Base-by-base conservation (phyloP, 164 flowering plant species). In the Kalanchoe fedtschenkoi region DNA sequence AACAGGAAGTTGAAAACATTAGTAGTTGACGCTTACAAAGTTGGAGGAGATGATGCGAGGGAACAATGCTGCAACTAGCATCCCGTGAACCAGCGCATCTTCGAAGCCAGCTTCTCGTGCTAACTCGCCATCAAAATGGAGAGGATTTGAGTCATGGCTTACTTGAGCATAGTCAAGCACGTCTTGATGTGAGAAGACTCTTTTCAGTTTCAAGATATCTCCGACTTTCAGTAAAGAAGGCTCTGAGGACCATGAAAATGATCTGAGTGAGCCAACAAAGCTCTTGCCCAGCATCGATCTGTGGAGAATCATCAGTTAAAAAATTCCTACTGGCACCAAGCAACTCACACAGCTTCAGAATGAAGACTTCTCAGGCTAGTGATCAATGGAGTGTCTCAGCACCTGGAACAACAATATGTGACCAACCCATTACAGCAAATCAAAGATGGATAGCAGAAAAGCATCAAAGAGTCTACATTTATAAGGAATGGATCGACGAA, bases 51-150 rank as follows among this genome's bases (percentile, higher is more conserved):
- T 85, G 39, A 89, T 83, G 33, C 69, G 71, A 26, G 96, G 96
- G 70, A 88, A 88, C 58, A 91, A 67, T 8, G 87, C 46, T 62
- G 92, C 91, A 33, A 91, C 89, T 21, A 91, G 95, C 89, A 91
- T 77, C 41, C 97, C 97, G 39, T 87, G 96, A 57, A 91, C 95
- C 28, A 89, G 68, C 8, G 77, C 69, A 68, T 72, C 90, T 24
- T 74, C 62, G 43, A 83, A 87, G 29, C 95, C 96, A 47, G 82
- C 78, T 22, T 55, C 59, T 62, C 51, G 76, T 33, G 97, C 92
- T 54, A 30, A 63, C 30, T 79, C 71, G 0, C 75, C 22, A 74
- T 91, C 84, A 58, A 83, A 76, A 74, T 91, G 96, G 37, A 87
- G 30, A 57, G 88, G 91, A 67, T 88, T 91, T 17, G 60, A 44